Evolutionary conservation across 2,329 filamentous ascomycete species (phyloP).

Genomic region (Phialophora tarda): DNA sequence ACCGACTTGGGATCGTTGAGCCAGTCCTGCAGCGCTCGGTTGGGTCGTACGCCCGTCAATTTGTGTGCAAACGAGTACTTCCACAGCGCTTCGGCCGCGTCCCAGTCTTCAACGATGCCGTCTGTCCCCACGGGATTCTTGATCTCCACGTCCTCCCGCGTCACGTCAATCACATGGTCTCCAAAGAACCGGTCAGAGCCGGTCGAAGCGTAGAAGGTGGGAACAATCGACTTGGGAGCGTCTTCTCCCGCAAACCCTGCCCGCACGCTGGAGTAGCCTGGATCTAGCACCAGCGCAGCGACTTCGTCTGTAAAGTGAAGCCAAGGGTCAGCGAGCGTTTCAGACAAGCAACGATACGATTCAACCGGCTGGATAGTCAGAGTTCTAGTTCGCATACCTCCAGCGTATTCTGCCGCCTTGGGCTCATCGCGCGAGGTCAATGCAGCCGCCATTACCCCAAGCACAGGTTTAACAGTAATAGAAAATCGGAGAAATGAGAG

Average conservation of each 20-base stretch:
- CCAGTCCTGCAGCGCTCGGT: slow-evolving; percentile 74
- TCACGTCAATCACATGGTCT: slow-evolving; percentile 84
- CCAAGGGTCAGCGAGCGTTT: slow-evolving; percentile 8
- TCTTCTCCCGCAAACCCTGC: slow-evolving; percentile 98
- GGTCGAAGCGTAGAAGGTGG: slow-evolving; percentile 79
- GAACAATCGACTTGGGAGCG: slow-evolving; percentile 89
- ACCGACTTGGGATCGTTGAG: slow-evolving; percentile 67
- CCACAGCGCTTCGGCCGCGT: slow-evolving; percentile 86
- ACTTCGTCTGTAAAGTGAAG: slow-evolving; percentile 75
- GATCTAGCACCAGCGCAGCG: slow-evolving; percentile 93
- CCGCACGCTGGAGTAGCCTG: slow-evolving; percentile 87
- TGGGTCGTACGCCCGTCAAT: slow-evolving; percentile 76
- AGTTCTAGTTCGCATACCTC: slow-evolving; percentile 48
- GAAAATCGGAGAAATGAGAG: not conserved
- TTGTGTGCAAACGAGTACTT: slow-evolving; percentile 89
- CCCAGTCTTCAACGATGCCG: slow-evolving; percentile 95
- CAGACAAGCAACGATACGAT: not conserved
- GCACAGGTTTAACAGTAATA: not conserved
- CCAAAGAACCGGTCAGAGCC: slow-evolving; percentile 72
- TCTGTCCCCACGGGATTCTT: slow-evolving; percentile 91
- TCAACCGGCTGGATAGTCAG: slow-evolving; percentile 3
- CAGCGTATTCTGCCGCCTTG: slow-evolving; percentile 55
- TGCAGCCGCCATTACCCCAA: slow-evolving; percentile 28
- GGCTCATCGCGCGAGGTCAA: slow-evolving; percentile 43
- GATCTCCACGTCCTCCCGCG: slow-evolving; percentile 77